A percentile compares a stretch with the other conserved stretches of the same genome.
phyloP scores from a whole-genome alignment of 2,329 filamentous ascomycete genomes.

The Eurotiales sp. region DNA sequence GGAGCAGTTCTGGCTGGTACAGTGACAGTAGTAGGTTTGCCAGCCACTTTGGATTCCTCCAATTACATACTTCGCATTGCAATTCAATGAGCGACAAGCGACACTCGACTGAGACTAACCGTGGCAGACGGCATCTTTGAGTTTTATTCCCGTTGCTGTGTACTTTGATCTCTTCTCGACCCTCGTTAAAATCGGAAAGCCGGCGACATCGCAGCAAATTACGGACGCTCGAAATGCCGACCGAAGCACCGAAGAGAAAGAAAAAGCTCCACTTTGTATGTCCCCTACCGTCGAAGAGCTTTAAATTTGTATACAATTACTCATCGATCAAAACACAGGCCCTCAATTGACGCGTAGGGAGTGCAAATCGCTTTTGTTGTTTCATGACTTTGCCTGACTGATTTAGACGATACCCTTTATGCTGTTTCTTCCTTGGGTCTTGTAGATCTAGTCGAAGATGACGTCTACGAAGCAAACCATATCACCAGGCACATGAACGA shows the following conservation, averaged over 20 bases:
- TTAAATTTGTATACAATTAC: background rate
- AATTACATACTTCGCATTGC: too few species aligned
- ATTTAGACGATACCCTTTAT: slow-evolving; percentile 33
- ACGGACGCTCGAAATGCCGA: slow-evolving; percentile 21
- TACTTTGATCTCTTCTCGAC: slow-evolving; percentile 32
- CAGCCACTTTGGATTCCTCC: too few species aligned
- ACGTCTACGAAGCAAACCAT: slow-evolving; percentile 29
- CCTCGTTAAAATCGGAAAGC: slow-evolving; percentile 23
- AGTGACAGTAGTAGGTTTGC: slow-evolving; percentile 23
- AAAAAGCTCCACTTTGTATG: slow-evolving; percentile 24
- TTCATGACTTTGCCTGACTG: background rate
- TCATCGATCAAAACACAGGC: slow-evolving; percentile 16
- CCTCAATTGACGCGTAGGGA: slow-evolving; percentile 22
- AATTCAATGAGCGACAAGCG: too few species aligned
- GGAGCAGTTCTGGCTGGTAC: slow-evolving; percentile 27
- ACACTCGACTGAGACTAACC: background rate
- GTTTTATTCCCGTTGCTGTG: slow-evolving; percentile 35
- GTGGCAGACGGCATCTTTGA: slow-evolving; percentile 31
- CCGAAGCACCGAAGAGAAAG: slow-evolving; percentile 15
- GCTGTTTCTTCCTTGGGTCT: slow-evolving; percentile 35
- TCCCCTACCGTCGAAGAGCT: background rate
- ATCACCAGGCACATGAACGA: slow-evolving; percentile 32
- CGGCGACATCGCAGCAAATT: slow-evolving; percentile 27
- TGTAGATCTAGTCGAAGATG: slow-evolving; percentile 30
- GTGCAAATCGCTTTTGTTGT: background rate